Percentiles rank a stretch among this genome's conserved stretches.
phyloP scores from a whole-genome alignment of 2,329 filamentous ascomycete species.

The Talaromyces sp. region DNA sequence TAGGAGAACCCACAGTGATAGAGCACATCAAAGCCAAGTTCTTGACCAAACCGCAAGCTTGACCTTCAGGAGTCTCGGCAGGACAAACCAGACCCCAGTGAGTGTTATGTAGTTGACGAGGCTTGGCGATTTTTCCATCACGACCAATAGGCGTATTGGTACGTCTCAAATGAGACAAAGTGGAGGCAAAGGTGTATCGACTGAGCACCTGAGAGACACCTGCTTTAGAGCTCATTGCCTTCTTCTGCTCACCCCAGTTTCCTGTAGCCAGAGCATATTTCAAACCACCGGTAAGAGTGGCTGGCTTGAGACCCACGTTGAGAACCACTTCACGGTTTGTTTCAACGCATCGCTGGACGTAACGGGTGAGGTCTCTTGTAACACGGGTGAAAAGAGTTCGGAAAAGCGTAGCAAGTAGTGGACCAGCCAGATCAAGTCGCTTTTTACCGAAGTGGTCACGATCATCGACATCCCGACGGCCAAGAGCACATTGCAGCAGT shows the following conservation, averaged over 20 bases:
- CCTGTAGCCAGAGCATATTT: conserved; percentile 97
- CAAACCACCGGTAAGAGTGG: conserved; percentile 86
- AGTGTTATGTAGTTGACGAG: conserved; percentile 95
- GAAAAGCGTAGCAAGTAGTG: conserved; percentile 94
- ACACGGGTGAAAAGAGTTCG: conserved; percentile 86
- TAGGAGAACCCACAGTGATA: conserved; percentile 90
- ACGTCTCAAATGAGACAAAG: conserved; percentile 89
- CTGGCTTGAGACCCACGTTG: conserved; percentile 84
- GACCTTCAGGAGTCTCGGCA: conserved; percentile 95
- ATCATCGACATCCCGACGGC: conserved; percentile 90
- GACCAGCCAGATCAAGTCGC: conserved; percentile 90
- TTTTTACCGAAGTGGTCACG: conserved; percentile 99
- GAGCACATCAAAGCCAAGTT: conserved; percentile 98
- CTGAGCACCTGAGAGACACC: conserved; percentile 98
- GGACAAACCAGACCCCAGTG: conserved; percentile 98
- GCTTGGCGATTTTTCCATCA: conserved; percentile 97
- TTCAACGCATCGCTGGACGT: conserved; percentile 90
- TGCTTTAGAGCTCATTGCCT: conserved; percentile 88
- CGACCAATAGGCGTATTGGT: conserved; percentile 97
- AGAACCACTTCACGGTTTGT: conserved; percentile 85
- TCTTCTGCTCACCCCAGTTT: conserved; percentile 99
- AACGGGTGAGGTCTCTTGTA: conserved; percentile 84
- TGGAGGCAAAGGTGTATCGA: conserved; percentile 95
- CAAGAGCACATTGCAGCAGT: conserved; percentile 87
- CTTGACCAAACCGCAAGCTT: conserved; percentile 97